Conservation (phyloP, 2,329 filamentous ascomycete species). For the Fusarium sp. region DNA sequence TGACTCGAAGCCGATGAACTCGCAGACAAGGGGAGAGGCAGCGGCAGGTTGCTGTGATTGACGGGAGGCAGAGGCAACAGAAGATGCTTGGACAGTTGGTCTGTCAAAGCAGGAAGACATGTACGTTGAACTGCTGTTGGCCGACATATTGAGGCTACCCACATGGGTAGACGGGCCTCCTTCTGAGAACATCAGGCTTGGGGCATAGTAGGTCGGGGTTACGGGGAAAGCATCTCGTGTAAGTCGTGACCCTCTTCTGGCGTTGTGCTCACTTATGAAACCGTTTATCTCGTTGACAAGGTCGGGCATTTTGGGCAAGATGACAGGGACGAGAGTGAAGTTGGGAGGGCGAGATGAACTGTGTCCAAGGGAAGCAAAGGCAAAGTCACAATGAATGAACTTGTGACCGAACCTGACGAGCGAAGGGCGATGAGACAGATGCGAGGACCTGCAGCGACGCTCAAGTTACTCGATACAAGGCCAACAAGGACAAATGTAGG, state of each 20-base stretch:
- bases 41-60: slow-evolving; percentile 7
- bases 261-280: slow-evolving; percentile 27
- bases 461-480: not conserved
- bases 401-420: not conserved
- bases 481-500: not conserved
- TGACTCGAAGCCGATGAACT: slow-evolving; percentile 50
- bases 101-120: slow-evolving; percentile 25
- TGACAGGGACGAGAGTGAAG: not conserved
- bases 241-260: slow-evolving; percentile 9
- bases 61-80: slow-evolving; percentile 38
- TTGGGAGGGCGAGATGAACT: not conserved
- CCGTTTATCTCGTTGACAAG: slow-evolving; percentile 25
- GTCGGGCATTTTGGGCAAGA: slow-evolving; percentile 13
- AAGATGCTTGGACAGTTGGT: slow-evolving; percentile 5
- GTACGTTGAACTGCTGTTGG: slow-evolving; percentile 20
- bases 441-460: not conserved
- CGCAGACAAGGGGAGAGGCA: slow-evolving; percentile 48
- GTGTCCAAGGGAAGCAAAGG: not conserved
- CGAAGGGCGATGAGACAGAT: not conserved
- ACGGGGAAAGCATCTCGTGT: slow-evolving; percentile 4
- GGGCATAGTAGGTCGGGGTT: slow-evolving; percentile 15
- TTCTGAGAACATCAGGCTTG: slow-evolving; percentile 29
- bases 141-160: slow-evolving; percentile 18
- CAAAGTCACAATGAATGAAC: not conserved
- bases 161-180: not conserved